Evolutionary conservation across 305 asterid species (phyloP), one percentile per base, ranked within the genome.

Genomic region (Lippia alba): DNA sequence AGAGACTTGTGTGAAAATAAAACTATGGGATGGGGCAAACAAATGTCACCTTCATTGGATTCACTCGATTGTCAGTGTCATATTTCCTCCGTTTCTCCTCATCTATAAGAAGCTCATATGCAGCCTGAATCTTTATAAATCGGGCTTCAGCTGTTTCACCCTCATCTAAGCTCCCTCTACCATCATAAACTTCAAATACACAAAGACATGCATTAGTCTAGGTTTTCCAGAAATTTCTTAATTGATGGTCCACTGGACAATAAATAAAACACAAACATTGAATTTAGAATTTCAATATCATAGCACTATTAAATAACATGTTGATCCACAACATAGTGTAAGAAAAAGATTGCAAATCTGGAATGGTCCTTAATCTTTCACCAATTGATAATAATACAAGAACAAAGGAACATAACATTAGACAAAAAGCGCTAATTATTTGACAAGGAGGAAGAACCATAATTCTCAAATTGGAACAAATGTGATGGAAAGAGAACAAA

Each of bases 81-180:
- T 77, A 77, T 19, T 62, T 33, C 19, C 65, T 77, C 44, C 78
- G 72, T 53, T 68, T 72, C 81, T 77, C 78, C 66, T 10, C 74
- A 68, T 77, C 81, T 46, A 77, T 33, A 61, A 76, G 74, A 53
- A 75, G 83, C 71, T 78, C 86, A 56, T 81, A 78, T 55, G 99
- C 99, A 67, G 96, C 97, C 78, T 92, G 96, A 65, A 92, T 89
- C 80, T 75, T 81, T 75, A 81, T 81, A 65, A 81, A 81, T 62
- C 83, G 81, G 69, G 83, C 69, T 77, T 75, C 83, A 16, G 86
- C 83, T 54, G 97, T 89, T 85, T 92, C 97, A 73, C 91, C 96
- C 79, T 88, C 96, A 24, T 89, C 96, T 49, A 90, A 85, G 71
- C 83, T 80, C 64, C 97, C 96, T 86, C 95, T 88, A 53, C 96